Percentiles rank a stretch among this genome's conserved stretches.
phyloP scores from a whole-genome alignment of 495 filamentous ascomycete species.

The Letharia lupina region DNA sequence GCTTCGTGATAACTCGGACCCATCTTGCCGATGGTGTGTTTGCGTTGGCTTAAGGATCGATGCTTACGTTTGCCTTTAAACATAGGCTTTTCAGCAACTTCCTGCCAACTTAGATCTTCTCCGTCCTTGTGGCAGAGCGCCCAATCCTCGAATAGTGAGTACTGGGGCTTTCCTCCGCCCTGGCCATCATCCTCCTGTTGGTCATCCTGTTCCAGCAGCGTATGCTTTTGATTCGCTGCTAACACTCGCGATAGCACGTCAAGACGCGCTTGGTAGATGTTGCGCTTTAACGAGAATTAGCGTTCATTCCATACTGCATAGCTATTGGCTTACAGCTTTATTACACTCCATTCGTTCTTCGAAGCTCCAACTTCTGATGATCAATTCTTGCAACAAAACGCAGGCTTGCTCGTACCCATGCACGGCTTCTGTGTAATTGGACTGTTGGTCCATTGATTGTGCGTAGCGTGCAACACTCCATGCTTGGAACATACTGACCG shows the following conservation, averaged over 20 bases:
- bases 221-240: background rate
- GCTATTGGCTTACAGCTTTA: background rate
- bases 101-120: background rate
- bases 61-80: conserved; percentile 1
- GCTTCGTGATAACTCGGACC: background rate
- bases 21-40: background rate
- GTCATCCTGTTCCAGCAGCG: background rate
- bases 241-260: background rate
- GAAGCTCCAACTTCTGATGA: background rate
- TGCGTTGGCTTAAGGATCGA: conserved; percentile 7
- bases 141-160: background rate
- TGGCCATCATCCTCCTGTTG: background rate
- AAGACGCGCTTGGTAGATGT: background rate
- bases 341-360: background rate
- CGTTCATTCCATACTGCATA: background rate
- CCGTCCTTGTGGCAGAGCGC: background rate
- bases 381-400: background rate
- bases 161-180: background rate
- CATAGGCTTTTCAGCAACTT: background rate
- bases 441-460: background rate
- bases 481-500: background rate
- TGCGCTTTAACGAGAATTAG: background rate
- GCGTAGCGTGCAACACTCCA: background rate
- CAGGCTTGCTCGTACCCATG: background rate
- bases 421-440: background rate